Conservation (phyloP, 257 asterid species). For the Plectranthus barbatus region DNA sequence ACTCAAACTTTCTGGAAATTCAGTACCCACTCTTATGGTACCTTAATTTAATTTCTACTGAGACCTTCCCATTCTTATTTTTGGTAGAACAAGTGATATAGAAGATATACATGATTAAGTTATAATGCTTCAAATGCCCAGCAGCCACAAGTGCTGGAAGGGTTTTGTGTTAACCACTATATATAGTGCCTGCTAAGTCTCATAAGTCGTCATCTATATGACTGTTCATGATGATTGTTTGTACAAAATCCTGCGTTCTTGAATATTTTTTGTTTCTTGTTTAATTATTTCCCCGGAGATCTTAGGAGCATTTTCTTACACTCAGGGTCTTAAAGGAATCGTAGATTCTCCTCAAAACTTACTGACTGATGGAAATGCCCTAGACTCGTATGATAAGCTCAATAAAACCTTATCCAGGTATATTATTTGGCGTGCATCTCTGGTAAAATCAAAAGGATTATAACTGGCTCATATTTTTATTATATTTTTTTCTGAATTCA, state of each 20-base stretch:
- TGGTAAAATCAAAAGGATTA: neutral
- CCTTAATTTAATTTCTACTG: neutral
- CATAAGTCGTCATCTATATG: neutral
- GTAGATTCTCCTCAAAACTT: conserved; percentile 27
- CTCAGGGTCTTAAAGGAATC: conserved; percentile 65
- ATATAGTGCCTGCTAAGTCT: neutral
- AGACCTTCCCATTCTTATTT: neutral
- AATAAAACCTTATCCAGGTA: conserved; percentile 37
- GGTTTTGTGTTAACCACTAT: neutral
- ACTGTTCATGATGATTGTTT: neutral
- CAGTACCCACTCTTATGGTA: conserved; percentile 43
- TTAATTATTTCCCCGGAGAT: neutral
- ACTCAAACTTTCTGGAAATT: conserved; percentile 33
- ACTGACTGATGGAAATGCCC: conserved; percentile 35
- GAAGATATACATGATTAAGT: neutral
- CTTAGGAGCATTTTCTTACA: neutral
- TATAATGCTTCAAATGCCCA: neutral
- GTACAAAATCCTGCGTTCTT: neutral
- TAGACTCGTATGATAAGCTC: conserved; percentile 28
- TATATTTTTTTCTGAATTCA: neutral
- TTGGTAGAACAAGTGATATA: neutral
- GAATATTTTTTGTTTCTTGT: neutral
- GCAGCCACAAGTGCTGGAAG: neutral
- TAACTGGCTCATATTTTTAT: neutral
- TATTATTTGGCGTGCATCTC: neutral